Evolutionary conservation across 2,329 filamentous ascomycete genomes (phyloP), one percentile per base, ranked within the genome.

Genomic region (Moelleriella libera): DNA sequence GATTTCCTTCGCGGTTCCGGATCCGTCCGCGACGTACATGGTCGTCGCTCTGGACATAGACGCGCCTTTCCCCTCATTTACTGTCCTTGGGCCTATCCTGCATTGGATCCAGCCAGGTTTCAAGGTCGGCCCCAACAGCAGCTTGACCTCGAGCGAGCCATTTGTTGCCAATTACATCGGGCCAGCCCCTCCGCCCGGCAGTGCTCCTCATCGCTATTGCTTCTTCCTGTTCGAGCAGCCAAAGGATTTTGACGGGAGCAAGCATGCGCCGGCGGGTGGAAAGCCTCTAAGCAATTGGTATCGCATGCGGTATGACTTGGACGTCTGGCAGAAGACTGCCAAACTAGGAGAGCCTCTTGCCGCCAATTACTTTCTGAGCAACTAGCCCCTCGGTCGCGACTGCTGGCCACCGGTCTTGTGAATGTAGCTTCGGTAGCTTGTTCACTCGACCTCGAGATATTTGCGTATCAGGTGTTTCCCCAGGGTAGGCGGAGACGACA

Each of bases 191-290:
- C 71, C 71, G 10, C 66, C 66, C 1, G 52, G 58, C 6, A 69
- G 68, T 48, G 52, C 60, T 6, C 68, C 72, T 8, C 71, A 75
- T 56, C 68, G 72, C 0, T 75, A 75, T 52, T 48, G 64, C 4
- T 75, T 74, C 53, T 62, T 72, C 49, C 54, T 75, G 28, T 75
- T 68, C 49, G 66, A 72, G 51, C 68, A 75, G 56, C 70, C 71
- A 0, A 46, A 30, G 2, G 48, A n/a, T 2, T 54, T 51, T 39
- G 49, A 54, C 5, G 46, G 5, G 7, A 40, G 55, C 48, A 30
- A 60, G 53, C 58, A 63, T 51, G 60, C 60, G 28, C 61, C 66
- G 43, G 50, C 60, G 6, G 55, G 56, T 28, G 66, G 63, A 0
- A 58, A 65, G 48, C 55, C 59, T 1, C n/a, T 72, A 45, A 53